phyloP scores from a whole-genome alignment of 2,329 filamentous ascomycete genomes.

The Setomelanomma holmii region DNA sequence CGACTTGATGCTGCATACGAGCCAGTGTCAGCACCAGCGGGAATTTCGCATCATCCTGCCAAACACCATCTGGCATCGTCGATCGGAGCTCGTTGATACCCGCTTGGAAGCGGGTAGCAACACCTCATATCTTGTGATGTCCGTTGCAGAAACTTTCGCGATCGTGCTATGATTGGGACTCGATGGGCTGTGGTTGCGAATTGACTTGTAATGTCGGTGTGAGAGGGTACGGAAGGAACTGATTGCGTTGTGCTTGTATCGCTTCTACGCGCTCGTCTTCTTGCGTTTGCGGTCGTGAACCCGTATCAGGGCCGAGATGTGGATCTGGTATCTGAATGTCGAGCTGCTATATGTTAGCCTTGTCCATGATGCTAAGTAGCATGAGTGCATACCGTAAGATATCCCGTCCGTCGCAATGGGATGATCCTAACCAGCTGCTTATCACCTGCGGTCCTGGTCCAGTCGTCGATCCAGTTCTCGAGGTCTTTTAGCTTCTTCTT shows the following conservation, averaged over 20 bases:
- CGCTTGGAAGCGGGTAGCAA: too few species aligned
- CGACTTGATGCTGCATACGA: too few species aligned
- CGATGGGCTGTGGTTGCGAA: conserved; percentile 32
- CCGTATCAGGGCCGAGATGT: conserved; percentile 61
- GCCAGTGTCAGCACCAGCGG: too few species aligned
- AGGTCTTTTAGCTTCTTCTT: conserved; percentile 75
- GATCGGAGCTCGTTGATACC: too few species aligned
- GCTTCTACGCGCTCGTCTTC: conserved; percentile 26
- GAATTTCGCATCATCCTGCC: too few species aligned
- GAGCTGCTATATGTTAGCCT: conserved; percentile 58
- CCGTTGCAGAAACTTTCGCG: too few species aligned
- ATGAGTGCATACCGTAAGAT: conserved; percentile 73
- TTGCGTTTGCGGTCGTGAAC: conserved; percentile 35
- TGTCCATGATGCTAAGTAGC: background rate
- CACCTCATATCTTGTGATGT: too few species aligned
- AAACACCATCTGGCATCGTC: too few species aligned
- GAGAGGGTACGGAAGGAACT: conserved; percentile 30
- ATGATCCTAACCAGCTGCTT: conserved; percentile 75
- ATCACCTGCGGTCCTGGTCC: conserved; percentile 74
- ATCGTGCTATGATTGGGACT: conserved; percentile 20
- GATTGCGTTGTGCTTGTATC: conserved; percentile 19
- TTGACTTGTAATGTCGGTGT: conserved; percentile 42
- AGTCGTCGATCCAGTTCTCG: conserved; percentile 83
- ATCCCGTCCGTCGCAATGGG: conserved; percentile 80
- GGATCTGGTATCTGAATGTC: conserved; percentile 84